phyloP scores from a whole-genome alignment of 2,329 filamentous ascomycete species.

The Phialocephala sp. region DNA sequence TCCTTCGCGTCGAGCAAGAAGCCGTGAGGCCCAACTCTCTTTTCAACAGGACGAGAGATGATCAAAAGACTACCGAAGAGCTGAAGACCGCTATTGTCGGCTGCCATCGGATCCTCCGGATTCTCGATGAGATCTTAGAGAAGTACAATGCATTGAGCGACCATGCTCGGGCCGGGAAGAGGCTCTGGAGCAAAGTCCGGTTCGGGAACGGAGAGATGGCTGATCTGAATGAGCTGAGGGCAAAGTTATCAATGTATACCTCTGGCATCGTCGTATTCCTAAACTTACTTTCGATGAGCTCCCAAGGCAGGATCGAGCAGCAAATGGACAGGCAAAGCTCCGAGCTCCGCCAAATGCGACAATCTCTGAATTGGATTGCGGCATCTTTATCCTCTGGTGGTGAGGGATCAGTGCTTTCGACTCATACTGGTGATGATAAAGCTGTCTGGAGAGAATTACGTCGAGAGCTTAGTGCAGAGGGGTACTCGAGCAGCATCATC shows the following conservation, averaged over 20 bases:
- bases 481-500: conserved; percentile 58
- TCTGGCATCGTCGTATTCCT: conserved; percentile 25
- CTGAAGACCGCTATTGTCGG: conserved; percentile 14
- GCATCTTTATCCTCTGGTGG: conserved; percentile 8
- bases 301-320: conserved; percentile 22
- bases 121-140: conserved; percentile 22
- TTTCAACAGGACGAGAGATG: conserved; percentile 46
- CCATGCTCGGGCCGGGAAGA: conserved; percentile 21
- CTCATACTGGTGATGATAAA: conserved; percentile 49
- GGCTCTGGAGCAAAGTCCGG: conserved; percentile 23
- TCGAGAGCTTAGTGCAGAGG: conserved; percentile 58
- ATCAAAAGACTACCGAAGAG: conserved; percentile 21
- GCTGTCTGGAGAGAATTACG: conserved; percentile 61
- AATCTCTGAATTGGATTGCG: conserved; percentile 20
- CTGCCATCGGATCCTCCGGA: conserved; percentile 22
- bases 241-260: conserved; percentile 26
- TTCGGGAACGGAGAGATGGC: conserved; percentile 31
- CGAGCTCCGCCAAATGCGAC: conserved; percentile 17
- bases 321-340: conserved; percentile 11
- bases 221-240: conserved; percentile 24
- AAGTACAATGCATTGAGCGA: conserved; percentile 28
- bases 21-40: conserved; percentile 58
- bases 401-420: conserved; percentile 36
- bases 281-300: conserved; percentile 24
- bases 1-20: conserved; percentile 61